These are phyloP conservation scores for Rhododendron vialii DNA, from an alignment of 148 eudicot genomes.

Conservation along the genomic window DNA sequence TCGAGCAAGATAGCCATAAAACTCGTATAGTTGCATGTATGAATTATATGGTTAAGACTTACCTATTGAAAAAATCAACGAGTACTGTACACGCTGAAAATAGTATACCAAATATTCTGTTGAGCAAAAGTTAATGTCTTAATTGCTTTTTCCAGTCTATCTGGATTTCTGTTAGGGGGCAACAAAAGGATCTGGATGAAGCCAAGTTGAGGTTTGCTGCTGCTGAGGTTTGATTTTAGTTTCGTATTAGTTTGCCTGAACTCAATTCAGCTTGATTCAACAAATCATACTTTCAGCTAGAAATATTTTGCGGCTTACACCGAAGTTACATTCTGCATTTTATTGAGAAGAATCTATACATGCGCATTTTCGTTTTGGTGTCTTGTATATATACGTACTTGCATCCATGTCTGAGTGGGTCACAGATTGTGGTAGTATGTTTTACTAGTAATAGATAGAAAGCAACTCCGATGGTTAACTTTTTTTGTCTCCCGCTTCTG, in stretches of 20 bases:
- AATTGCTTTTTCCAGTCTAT: slow-evolving; percentile 63
- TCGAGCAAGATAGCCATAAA: neutral
- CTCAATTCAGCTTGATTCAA: neutral
- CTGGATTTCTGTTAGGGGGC: slow-evolving; percentile 77
- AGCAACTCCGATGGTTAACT: neutral
- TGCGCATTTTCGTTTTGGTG: neutral
- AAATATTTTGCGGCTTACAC: neutral
- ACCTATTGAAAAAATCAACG: neutral
- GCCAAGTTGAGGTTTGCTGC: slow-evolving; percentile 97
- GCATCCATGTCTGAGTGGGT: neutral
- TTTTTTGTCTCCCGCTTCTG: neutral
- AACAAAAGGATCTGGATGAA: slow-evolving; percentile 87
- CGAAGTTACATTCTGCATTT: neutral
- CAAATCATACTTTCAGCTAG: neutral
- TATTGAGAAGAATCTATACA: neutral
- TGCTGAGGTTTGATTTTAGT: slow-evolving; percentile 69
- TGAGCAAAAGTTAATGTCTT: neutral
- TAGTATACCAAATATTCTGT: neutral
- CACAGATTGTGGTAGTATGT: neutral
- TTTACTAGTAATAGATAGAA: neutral
- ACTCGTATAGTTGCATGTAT: no score
- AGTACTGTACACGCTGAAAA: neutral
- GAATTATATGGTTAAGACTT: neutral
- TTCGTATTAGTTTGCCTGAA: neutral
- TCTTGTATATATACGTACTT: neutral